Conservation (phyloP, 73 alveolate genomes). For the Symbiodinium pilosum region DNA sequence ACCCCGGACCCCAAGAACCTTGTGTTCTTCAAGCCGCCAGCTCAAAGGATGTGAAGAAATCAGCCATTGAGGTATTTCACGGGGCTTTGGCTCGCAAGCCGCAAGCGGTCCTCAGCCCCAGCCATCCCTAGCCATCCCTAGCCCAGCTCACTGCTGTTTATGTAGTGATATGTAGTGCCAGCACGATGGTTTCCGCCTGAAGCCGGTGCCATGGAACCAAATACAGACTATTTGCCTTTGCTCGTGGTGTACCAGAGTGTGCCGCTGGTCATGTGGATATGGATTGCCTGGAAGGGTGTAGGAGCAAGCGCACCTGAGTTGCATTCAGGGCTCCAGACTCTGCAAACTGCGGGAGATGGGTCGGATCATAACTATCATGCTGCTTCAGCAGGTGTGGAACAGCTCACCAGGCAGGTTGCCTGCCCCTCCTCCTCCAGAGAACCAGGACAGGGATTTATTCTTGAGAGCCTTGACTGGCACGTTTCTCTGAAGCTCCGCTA, state of each 20-base stretch:
- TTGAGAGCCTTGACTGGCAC: neutral
- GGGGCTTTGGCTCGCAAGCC: no score
- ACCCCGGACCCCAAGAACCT: neutral
- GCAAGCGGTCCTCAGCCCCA: no score
- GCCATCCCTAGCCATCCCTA: no score
- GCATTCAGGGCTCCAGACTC: neutral
- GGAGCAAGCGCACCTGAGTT: neutral
- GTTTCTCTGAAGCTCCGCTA: neutral
- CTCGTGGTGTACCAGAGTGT: neutral
- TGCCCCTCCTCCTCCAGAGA: neutral
- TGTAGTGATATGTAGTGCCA: neutral
- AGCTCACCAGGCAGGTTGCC: neutral
- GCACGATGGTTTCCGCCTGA: neutral
- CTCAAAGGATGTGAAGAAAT: neutral
- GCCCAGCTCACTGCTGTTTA: neutral
- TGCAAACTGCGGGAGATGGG: neutral
- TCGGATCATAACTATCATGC: neutral
- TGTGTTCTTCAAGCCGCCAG: neutral
- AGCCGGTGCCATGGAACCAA: neutral
- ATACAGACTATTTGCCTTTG: neutral
- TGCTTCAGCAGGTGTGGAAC: neutral
- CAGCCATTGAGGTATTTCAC: neutral
- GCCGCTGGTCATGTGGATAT: neutral
- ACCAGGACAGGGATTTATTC: neutral
- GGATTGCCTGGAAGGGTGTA: neutral